phyloP scores from a whole-genome alignment of 352 stramenopile genomes.

The Peronospora tabacina region DNA sequence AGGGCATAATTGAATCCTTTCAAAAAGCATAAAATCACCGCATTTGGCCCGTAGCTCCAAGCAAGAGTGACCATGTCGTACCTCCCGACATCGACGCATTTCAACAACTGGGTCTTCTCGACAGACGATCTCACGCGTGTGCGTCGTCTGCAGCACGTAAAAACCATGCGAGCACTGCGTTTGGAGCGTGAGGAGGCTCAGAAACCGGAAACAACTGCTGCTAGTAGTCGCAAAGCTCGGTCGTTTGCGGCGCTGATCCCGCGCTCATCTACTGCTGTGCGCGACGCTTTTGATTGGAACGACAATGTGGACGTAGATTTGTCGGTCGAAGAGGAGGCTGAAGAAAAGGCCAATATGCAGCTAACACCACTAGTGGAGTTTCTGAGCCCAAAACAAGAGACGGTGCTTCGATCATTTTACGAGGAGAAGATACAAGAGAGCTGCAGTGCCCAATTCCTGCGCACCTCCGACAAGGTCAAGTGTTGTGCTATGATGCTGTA shows the following conservation, averaged over 20 bases:
- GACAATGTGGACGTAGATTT: slow-evolving; percentile 54
- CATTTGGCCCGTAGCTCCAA: not conserved
- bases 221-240: slow-evolving; percentile 46
- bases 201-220: slow-evolving; percentile 20
- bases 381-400: slow-evolving; percentile 54
- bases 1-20: not conserved
- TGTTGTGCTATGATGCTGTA: slow-evolving; percentile 79
- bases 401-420: slow-evolving; percentile 60
- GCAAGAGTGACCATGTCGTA: slow-evolving; percentile 53
- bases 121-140: slow-evolving; percentile 47
- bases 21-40: slow-evolving; percentile 9
- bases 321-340: slow-evolving; percentile 32
- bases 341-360: slow-evolving; percentile 48
- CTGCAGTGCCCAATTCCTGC: slow-evolving; percentile 74
- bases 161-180: slow-evolving; percentile 49
- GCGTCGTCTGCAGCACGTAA: slow-evolving; percentile 56
- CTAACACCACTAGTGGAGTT: slow-evolving; percentile 51
- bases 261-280: slow-evolving; percentile 45
- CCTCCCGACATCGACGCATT: slow-evolving; percentile 76
- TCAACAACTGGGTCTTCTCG: slow-evolving; percentile 86
- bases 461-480: slow-evolving; percentile 84
- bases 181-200: slow-evolving; percentile 47
- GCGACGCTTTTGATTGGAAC: slow-evolving; percentile 69
- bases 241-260: slow-evolving; percentile 77
- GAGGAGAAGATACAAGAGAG: slow-evolving; percentile 77